phyloP scores from a whole-genome alignment of 2,329 filamentous ascomycete species.

The Elsinoe perseae region DNA sequence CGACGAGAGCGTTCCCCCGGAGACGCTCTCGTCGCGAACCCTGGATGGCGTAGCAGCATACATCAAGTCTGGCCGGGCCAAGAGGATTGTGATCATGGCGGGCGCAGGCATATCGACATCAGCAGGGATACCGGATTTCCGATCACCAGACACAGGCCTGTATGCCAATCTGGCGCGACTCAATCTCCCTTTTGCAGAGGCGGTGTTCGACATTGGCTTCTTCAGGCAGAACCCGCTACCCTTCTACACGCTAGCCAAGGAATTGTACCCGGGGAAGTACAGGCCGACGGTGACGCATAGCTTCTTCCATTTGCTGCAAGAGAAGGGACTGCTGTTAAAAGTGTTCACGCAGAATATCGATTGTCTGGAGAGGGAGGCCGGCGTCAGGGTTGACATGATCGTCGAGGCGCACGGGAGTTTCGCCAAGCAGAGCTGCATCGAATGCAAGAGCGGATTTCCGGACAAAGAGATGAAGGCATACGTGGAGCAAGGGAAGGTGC shows the following conservation, averaged over 20 bases:
- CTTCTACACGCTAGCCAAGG: slow-evolving; percentile 86
- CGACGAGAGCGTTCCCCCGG: slow-evolving; percentile 55
- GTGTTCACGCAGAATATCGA: slow-evolving; percentile 98
- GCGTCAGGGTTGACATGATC: slow-evolving; percentile 71
- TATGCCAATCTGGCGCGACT: slow-evolving; percentile 86
- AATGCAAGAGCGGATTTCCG: slow-evolving; percentile 67
- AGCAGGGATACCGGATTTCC: slow-evolving; percentile 79
- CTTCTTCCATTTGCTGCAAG: slow-evolving; percentile 74
- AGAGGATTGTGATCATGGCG: slow-evolving; percentile 74
- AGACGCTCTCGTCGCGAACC: slow-evolving; percentile 59
- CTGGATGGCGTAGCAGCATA: slow-evolving; percentile 70
- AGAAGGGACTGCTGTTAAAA: slow-evolving; percentile 71
- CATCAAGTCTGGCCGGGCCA: slow-evolving; percentile 61
- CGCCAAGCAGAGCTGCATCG: slow-evolving; percentile 81
- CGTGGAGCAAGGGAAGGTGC: slow-evolving; percentile 60
- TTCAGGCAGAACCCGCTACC: slow-evolving; percentile 77
- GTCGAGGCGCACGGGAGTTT: slow-evolving; percentile 96
- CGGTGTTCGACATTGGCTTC: slow-evolving; percentile 87
- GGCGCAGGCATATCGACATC: slow-evolving; percentile 80
- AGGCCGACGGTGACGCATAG: slow-evolving; percentile 82
- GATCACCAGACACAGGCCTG: slow-evolving; percentile 84
- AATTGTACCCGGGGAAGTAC: slow-evolving; percentile 86
- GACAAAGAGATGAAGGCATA: slow-evolving; percentile 65
- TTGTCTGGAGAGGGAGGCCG: slow-evolving; percentile 80
- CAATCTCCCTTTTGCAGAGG: slow-evolving; percentile 80